Evolutionary conservation across 1,284 basidiomycete genomes (phyloP), one percentile per base, ranked within the genome.

Genomic region (Xerocomus amazonicus): DNA sequence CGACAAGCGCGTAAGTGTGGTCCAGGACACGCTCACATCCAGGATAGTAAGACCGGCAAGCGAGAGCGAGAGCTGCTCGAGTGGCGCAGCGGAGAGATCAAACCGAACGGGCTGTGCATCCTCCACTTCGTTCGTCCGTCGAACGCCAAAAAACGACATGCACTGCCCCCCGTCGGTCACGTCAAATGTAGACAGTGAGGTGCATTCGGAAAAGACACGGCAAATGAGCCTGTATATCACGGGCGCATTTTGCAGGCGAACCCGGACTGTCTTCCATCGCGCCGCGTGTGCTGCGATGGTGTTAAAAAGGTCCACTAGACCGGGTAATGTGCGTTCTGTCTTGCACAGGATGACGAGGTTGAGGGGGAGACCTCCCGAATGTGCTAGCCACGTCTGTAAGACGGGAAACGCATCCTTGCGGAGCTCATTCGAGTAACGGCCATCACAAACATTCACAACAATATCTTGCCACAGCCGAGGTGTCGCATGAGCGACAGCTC

Each of bases 91-190:
- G 1, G 51, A 50, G 7, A 66, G 45, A 32, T 61, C 49, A 17
- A 63, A 61, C 4, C 1, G 23, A 8, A 58, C 5, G 5, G 50
- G 47, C 12, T 44, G 47, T 8, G 10, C 8, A 5, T 47, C 50
- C 4, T 47, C 46, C 13, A 9, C 38, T 14, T 28, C 49, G 6
- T 45, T 50, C 3, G 27, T 6, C 13, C 46, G 50, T 27, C 39
- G 43, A 23, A 10, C 33, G 16, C 35, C 36, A 14, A 56, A 50
- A 47, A 48, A 46, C 6, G 51, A 48, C 38, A 43, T 26, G 27
- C 41, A 47, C 9, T 65, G 53, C 6, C 61, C 61, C 0, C 60
- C 44, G 23, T 66, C 61, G 2, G 58, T 64, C 41, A 66, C 48
- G 27, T 62, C 51, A 13, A 62, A 42, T 26, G 38, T 50, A 12